These are phyloP conservation scores for Cystofilobasidium capitatum DNA, from an alignment of 768 basidiomycete genomes.

Conservation along the genomic window DNA sequence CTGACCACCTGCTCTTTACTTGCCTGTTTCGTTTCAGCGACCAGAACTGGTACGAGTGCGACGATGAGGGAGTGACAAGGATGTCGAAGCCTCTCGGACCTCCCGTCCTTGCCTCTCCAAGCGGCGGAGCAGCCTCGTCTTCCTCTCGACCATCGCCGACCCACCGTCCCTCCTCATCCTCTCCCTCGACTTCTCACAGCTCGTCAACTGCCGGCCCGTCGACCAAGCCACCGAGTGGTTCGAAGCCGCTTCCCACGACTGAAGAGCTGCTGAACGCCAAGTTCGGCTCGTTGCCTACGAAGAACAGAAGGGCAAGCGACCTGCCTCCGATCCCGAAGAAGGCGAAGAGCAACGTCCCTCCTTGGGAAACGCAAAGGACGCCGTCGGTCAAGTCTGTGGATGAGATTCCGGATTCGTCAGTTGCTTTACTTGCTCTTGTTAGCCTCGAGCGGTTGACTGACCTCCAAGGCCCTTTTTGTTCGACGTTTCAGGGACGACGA, in stretches of 20 bases:
- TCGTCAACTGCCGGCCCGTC: no score
- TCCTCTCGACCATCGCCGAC: no score
- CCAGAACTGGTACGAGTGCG: constrained; percentile 78
- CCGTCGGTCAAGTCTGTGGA: neutral
- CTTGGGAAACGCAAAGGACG: neutral
- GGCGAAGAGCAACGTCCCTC: neutral
- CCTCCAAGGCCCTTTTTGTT: no score
- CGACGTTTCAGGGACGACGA: neutral
- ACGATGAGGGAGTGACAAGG: constrained; percentile 72
- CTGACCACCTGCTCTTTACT: neutral
- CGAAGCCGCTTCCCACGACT: neutral
- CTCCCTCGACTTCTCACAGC: no score
- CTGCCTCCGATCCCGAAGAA: neutral
- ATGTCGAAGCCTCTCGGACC: constrained; percentile 41
- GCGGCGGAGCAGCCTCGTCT: no score
- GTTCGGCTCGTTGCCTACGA: no score
- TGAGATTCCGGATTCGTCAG: neutral
- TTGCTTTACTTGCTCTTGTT: neutral
- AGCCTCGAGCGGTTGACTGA: neutral
- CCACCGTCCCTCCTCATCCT: no score
- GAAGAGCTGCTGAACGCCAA: no score
- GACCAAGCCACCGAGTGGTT: neutral
- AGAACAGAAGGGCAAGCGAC: no score
- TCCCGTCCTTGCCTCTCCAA: no score
- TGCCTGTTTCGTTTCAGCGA: constrained; percentile 48